Evolutionary conservation across 768 basidiomycete genomes (phyloP).

Genomic region (Gyrodon lividus): DNA sequence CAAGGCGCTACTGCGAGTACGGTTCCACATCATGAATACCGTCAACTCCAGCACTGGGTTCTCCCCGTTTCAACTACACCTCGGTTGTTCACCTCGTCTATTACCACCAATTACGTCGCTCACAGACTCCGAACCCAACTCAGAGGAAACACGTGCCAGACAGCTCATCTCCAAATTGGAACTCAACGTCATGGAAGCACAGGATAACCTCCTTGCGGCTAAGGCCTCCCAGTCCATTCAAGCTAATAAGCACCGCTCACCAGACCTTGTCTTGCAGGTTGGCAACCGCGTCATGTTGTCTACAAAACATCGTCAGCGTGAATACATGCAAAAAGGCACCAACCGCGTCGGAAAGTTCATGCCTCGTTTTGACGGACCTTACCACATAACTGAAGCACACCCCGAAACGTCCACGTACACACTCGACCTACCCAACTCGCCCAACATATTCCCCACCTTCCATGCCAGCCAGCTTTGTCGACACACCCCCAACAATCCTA

Average conservation of each 20-base stretch:
- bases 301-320: too few species aligned
- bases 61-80: slow-evolving; percentile 7
- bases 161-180: background rate
- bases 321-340: slow-evolving; percentile 15
- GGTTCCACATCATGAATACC: slow-evolving; percentile 20
- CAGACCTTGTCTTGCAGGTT: slow-evolving; percentile 23
- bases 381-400: slow-evolving; percentile 19
- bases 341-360: slow-evolving; percentile 39
- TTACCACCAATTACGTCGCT: background rate
- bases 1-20: background rate
- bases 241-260: slow-evolving; percentile 17
- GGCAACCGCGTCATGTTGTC: too few species aligned
- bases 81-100: background rate
- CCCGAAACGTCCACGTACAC: background rate
- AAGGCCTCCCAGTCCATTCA: slow-evolving; percentile 21
- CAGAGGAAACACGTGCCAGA: background rate
- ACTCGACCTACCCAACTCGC: slow-evolving; percentile 17
- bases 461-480: slow-evolving; percentile 24
- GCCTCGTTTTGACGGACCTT: slow-evolving; percentile 25
- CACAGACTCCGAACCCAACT: too few species aligned
- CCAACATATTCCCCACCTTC: slow-evolving; percentile 21
- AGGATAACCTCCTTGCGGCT: slow-evolving; percentile 21
- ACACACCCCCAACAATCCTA: slow-evolving; percentile 20
- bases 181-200: slow-evolving; percentile 18
- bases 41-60: slow-evolving; percentile 11